Base-by-base conservation (phyloP, 2,329 filamentous ascomycete species). In the Thelonectria rubi region DNA sequence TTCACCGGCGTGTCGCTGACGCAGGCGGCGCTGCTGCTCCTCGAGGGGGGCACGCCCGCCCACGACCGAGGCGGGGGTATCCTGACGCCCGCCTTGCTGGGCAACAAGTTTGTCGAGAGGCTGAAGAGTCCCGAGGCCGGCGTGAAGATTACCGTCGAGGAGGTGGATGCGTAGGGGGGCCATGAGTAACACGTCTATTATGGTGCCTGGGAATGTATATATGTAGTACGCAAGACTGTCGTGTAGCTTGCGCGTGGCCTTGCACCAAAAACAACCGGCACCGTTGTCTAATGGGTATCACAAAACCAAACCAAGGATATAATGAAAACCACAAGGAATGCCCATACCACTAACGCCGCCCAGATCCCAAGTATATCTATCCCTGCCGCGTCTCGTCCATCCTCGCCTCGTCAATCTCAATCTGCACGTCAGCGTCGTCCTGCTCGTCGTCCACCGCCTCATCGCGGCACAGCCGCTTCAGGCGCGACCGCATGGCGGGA, bases 381-480 rank as follows among this genome's bases (percentile, higher is more conserved):
- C 52, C 46, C 64, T 37, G 34, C 10, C 26, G 7, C 14, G 37
- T 10, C 37, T 40, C 37, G 8, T 40, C 37, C n/a, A 40, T 40
- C 37, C 17, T 55, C 26, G 51, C 57, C 39, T 63, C 67, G 37
- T 71, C 62, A 10, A 63, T 65, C 11, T 69, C 59, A n/a, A 66
- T 55, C 9, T 64, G 47, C 20, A 58, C 55, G 54, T 69, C 69
- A n/a, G 56, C 61, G 20, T 69, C 67, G 1, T 70, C 70, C 6
- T 69, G 67, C 18, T 69, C 72, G 2, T 69, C 72, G 2, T 69
- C 67, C 20, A 69, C 58, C 2, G 69, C 67, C 32, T 77, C 76
- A 50, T 78, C 75, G 15, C 73, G 69, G 42, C 78, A 78, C 64
- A 84, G 76, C 62, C 72, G 72, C 52, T 72, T 75, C 43, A 87